phyloP scores from a whole-genome alignment of 2,329 filamentous ascomycete species.

The Catunica adiposa region DNA sequence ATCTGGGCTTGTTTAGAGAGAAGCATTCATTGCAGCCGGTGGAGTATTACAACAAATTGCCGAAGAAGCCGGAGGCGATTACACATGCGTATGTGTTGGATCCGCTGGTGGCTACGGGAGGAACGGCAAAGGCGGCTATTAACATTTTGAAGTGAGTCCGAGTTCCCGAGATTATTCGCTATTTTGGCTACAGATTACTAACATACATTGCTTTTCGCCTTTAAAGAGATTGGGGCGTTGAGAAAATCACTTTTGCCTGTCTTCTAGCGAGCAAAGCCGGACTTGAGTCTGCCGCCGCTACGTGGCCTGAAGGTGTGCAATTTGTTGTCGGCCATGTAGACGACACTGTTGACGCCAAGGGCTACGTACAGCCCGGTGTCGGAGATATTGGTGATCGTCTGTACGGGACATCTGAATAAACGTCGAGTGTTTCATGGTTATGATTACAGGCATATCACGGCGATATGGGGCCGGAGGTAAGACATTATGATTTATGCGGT shows the following conservation, averaged over 20 bases:
- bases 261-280: conserved; percentile 60
- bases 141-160: conserved; percentile 44
- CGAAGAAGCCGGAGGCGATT: conserved; percentile 41
- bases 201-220: background rate
- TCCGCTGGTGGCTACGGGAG: conserved; percentile 85
- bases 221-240: conserved; percentile 65
- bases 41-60: conserved; percentile 96
- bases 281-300: conserved; percentile 50
- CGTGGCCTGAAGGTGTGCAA: conserved; percentile 63
- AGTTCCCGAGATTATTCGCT: conserved; percentile 16
- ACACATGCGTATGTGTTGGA: conserved; percentile 68
- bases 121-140: conserved; percentile 77
- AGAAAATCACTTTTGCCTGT: conserved; percentile 57
- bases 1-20: conserved; percentile 88
- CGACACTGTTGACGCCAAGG: conserved; percentile 51
- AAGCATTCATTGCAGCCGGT: conserved; percentile 73
- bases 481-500: background rate
- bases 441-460: too few relatives aligned
- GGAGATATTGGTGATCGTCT: conserved; percentile 83
- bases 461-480: background rate
- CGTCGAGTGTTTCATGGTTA: background rate
- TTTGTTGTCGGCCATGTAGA: conserved; percentile 77
- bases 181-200: background rate
- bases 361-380: conserved; percentile 81
- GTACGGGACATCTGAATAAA: conserved; percentile 30